Percentiles rank a stretch among this genome's conserved stretches.
phyloP scores from a whole-genome alignment of 768 basidiomycete genomes.

The Lactarius sp. region DNA sequence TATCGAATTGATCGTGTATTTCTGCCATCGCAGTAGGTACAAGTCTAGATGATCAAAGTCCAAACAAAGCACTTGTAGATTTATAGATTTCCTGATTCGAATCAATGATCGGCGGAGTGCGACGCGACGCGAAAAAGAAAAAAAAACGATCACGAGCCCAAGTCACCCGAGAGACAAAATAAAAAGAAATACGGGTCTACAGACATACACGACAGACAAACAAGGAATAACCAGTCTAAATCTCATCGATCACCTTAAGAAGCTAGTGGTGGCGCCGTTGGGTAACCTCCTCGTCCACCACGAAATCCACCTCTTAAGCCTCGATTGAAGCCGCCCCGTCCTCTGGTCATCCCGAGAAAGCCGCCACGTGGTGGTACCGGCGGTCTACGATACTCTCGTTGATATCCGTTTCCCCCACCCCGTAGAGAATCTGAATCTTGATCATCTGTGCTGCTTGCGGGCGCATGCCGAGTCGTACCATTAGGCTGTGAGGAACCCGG shows the following conservation, averaged over 20 bases:
- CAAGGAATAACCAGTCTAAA: background rate
- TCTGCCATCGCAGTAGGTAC: constrained; percentile 54
- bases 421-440: constrained; percentile 23
- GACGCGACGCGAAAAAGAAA: background rate
- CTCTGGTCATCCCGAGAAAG: constrained; percentile 27
- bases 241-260: constrained; percentile 6
- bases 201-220: background rate
- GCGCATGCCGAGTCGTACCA: constrained; percentile 10
- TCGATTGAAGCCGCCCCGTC: constrained; percentile 28
- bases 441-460: constrained; percentile 11
- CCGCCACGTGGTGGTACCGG: constrained; percentile 28
- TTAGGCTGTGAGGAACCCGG: constrained; percentile 27
- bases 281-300: constrained; percentile 24
- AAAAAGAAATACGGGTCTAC: background rate
- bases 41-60: background rate
- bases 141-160: background rate
- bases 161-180: background rate
- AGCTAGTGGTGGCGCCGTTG: constrained; percentile 2
- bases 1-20: constrained; percentile 94
- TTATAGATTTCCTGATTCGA: constrained; percentile 3
- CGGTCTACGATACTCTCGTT: constrained; percentile 15
- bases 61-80: background rate
- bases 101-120: background rate
- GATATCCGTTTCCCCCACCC: constrained; percentile 7
- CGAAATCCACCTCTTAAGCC: constrained; percentile 31